Evolutionary conservation across 2,329 filamentous ascomycete species (phyloP), one percentile per base, ranked within the genome.

Genomic region (Fusarium pseudograminearum): DNA sequence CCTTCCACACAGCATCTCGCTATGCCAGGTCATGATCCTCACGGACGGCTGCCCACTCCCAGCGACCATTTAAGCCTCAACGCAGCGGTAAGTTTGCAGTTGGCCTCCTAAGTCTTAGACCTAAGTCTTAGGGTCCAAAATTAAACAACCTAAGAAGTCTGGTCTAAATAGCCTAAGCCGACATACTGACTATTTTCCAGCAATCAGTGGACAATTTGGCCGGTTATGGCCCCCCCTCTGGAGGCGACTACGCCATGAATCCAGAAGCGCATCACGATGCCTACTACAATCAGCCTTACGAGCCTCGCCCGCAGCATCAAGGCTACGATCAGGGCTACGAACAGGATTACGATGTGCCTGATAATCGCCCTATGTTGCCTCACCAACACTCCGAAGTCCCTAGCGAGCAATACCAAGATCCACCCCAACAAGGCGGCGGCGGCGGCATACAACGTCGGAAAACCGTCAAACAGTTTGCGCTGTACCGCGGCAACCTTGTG

Each of bases 391-490:
- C 83, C 14, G 82, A 84, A 34, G 74, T 56, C 11, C 70, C 71
- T 64, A 81, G 77, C 60, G 82, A 85, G 38, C 78, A 79, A 2
- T 87, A 84, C 72, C 76, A 78, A 48, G 86, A 86, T 57, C 79
- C 83, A 20, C 80, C 77, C 26, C 79, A 75, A 65, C 77, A 68
- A 58, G 87, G 83, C 2, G 71, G 36, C 7, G 33, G 70, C n/a
- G n/a, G n/a, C 22, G 78, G 77, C 18, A 89, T 98, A 72, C 91
- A 93, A 79, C 88, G 96, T 78, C 98, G 93, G 93, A 99, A 98
- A 85, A 99, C 96, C 0, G 95, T 99, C 50, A 99, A 98, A 82
- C 93, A 98, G 83, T 95, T 99, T n/a, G 90, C 97, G 75, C 82
- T 99, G 55, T 99, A 97, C 85, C 91, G 97, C 72, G 96, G 96